Evolutionary conservation across 2,329 filamentous ascomycete species (phyloP).

Genomic region (Onygena corvina): DNA sequence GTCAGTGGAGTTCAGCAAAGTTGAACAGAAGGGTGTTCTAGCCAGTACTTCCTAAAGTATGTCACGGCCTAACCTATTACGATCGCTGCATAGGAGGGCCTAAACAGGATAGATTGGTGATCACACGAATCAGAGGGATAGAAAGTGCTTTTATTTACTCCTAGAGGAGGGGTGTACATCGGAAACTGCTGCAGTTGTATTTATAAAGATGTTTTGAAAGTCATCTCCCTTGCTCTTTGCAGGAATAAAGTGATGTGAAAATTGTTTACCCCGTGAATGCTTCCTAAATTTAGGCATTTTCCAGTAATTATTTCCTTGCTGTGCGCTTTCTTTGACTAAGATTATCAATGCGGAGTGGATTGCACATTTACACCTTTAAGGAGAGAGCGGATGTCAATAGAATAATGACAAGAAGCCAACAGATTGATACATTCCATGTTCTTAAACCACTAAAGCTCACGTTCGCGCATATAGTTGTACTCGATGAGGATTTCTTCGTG

Average conservation of each 20-base stretch:
- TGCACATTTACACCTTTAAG: too few relatives aligned
- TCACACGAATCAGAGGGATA: not conserved
- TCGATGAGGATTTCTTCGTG: too few relatives aligned
- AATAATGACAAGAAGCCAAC: too few relatives aligned
- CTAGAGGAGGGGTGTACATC: not conserved
- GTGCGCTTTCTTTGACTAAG: too few relatives aligned
- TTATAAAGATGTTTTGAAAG: not conserved
- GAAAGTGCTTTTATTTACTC: not conserved
- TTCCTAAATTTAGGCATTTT: too few relatives aligned
- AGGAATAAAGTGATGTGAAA: not conserved
- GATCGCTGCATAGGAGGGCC: not conserved
- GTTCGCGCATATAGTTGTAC: too few relatives aligned
- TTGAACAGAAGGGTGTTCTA: slow-evolving; percentile 26
- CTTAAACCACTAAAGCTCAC: too few relatives aligned
- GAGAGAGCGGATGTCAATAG: too few relatives aligned
- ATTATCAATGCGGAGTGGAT: too few relatives aligned
- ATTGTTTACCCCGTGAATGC: too few relatives aligned
- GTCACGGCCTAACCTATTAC: not conserved
- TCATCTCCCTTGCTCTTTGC: not conserved
- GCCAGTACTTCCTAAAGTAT: slow-evolving; percentile 27
- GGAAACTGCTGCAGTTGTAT: slow-evolving; percentile 1
- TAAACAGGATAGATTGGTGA: not conserved
- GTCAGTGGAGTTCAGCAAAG: slow-evolving; percentile 19
- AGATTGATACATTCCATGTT: too few relatives aligned
- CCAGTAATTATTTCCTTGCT: too few relatives aligned